Evolutionary conservation across 176 grass and related monocot genomes (phyloP).

Genomic region (Puccinellia tenuiflora): DNA sequence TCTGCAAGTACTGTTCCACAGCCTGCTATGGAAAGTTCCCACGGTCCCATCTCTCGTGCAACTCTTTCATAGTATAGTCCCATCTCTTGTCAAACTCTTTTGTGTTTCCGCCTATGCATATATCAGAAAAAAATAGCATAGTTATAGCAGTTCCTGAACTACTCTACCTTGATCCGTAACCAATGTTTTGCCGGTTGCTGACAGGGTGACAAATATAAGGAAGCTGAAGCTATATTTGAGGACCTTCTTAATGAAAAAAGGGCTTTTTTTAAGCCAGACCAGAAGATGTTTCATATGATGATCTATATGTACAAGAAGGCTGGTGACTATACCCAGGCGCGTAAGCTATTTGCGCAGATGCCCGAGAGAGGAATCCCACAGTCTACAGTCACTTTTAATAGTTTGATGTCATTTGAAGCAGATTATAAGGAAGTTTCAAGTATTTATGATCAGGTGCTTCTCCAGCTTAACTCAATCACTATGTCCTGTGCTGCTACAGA

Average conservation of each 20-base stretch:
- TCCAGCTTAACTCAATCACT: constrained; percentile 9
- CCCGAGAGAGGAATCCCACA: constrained; percentile 65
- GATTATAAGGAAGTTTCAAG: constrained; percentile 92
- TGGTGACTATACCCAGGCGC: constrained; percentile 63
- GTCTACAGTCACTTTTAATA: constrained; percentile 90
- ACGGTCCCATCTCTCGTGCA: neutral
- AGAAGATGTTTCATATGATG: constrained; percentile 99
- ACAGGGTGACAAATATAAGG: constrained; percentile 68
- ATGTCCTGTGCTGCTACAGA: neutral
- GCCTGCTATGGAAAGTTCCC: neutral
- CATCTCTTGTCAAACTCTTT: neutral
- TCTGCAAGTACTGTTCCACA: neutral
- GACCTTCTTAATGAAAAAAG: constrained; percentile 75
- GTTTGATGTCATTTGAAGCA: constrained; percentile 95
- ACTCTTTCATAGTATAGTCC: neutral
- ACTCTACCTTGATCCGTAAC: neutral
- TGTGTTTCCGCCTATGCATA: neutral
- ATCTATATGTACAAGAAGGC: constrained; percentile 98
- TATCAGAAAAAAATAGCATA: neutral
- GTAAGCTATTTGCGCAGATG: constrained; percentile 76
- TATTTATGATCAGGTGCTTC: constrained; percentile 94
- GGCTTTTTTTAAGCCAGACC: constrained; percentile 77
- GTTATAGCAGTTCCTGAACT: constrained; percentile 15
- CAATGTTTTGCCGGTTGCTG: constrained; percentile 31
- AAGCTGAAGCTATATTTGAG: constrained; percentile 74